These are phyloP conservation scores for Ustilago sp. DNA, from an alignment of 1,284 basidiomycete genomes.

Conservation along the genomic window DNA sequence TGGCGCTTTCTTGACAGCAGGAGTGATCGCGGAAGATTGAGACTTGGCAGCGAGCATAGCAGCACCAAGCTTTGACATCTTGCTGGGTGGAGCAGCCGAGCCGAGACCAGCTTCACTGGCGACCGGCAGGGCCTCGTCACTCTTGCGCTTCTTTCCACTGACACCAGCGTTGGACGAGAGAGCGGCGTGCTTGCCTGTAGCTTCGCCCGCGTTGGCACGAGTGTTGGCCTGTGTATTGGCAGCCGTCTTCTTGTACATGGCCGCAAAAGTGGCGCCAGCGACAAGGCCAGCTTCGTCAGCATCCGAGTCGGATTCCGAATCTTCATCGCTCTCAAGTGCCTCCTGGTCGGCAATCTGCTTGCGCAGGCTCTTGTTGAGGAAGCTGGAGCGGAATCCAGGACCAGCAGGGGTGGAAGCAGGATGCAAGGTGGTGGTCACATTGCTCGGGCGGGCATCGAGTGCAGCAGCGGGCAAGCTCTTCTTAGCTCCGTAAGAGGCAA, in stretches of 20 bases:
- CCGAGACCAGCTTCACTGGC: conserved; percentile 19
- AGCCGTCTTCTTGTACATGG: conserved; percentile 31
- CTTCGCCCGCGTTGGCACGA: conserved; percentile 34
- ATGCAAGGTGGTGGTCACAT: conserved; percentile 29
- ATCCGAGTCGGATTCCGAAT: conserved; percentile 43
- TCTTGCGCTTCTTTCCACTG: conserved; percentile 47
- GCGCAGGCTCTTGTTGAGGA: conserved; percentile 65
- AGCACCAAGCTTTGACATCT: conserved; percentile 36
- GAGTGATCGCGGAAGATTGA: conserved; percentile 17
- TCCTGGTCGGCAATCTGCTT: conserved; percentile 58
- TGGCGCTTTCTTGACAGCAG: conserved; percentile 22
- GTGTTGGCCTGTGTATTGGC: conserved; percentile 51
- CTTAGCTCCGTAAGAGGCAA: conserved; percentile 50
- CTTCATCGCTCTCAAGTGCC: conserved; percentile 29
- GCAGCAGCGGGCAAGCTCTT: conserved; percentile 49
- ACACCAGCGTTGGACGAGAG: conserved; percentile 2
- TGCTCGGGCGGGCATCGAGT: conserved; percentile 23
- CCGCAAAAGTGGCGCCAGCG: conserved; percentile 33
- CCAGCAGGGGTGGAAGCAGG: conserved; percentile 53
- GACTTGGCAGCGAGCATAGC: conserved; percentile 35
- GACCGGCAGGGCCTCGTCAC: conserved; percentile 31
- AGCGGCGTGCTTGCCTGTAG: conserved; percentile 12
- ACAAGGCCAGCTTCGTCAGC: conserved; percentile 30
- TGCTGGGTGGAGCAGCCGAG: conserved; percentile 27
- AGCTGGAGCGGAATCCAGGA: conserved; percentile 55